Percentiles rank a stretch among this genome's conserved stretches.
These are phyloP conservation scores for Saturnispora mendoncae DNA, from an alignment of 805 yeast genomes.

Conservation along the genomic window DNA sequence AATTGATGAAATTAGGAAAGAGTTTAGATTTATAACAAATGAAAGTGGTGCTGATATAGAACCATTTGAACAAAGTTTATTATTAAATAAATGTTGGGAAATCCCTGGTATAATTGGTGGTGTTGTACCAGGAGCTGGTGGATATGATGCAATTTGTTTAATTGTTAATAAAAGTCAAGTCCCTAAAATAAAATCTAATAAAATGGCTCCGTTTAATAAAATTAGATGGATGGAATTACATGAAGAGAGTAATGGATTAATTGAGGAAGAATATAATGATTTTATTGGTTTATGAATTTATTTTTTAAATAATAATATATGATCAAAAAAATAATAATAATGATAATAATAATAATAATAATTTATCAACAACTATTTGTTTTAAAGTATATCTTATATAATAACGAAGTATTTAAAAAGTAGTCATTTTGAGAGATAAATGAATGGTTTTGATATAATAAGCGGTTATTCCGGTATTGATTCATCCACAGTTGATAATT, in stretches of 20 bases:
- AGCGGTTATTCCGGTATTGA: too few relatives aligned
- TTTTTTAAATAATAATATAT: neutral
- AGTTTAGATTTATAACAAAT: conserved; percentile 52
- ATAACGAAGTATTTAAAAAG: too few relatives aligned
- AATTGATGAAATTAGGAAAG: conserved; percentile 42
- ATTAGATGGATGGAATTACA: conserved; percentile 63
- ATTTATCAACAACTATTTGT: too few relatives aligned
- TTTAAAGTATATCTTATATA: too few relatives aligned
- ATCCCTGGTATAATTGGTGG: conserved; percentile 82
- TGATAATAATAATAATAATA: too few relatives aligned
- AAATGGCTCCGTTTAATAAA: conserved; percentile 27
- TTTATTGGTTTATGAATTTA: conserved; percentile 20
- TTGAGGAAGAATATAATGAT: conserved; percentile 36
- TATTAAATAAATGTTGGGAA: conserved; percentile 49
- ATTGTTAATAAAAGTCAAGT: conserved; percentile 39
- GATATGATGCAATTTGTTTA: conserved; percentile 84
- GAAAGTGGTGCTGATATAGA: conserved; percentile 81
- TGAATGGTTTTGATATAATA: too few relatives aligned
- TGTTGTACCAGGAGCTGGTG: conserved; percentile 99
- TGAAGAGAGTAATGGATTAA: conserved; percentile 54
- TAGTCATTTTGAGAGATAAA: too few relatives aligned
- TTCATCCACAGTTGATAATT: too few relatives aligned
- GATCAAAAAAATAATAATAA: too few relatives aligned
- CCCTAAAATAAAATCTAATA: neutral
- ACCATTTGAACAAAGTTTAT: conserved; percentile 63